A percentile compares a stretch with the other conserved stretches of the same genome.
These are phyloP conservation scores for Auricularia cornea DNA, from an alignment of 768 basidiomycete species.

Conservation along the genomic window DNA sequence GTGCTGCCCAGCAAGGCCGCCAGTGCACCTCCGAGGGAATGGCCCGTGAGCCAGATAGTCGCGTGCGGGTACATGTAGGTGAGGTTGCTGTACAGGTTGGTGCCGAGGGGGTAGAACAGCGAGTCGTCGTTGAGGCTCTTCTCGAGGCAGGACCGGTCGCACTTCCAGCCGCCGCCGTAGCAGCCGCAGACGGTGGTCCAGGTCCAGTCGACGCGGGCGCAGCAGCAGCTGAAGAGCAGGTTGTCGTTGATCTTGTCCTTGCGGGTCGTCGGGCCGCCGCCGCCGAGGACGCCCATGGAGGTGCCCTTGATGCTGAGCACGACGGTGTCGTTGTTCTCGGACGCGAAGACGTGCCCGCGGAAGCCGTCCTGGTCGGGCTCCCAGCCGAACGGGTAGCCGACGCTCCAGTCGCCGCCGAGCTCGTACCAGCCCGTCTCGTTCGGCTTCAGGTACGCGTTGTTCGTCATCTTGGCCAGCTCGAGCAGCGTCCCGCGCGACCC, in stretches of 20 bases:
- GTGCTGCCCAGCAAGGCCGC: constrained; percentile 79
- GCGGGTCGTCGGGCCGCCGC: constrained; percentile 71
- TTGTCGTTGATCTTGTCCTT: constrained; percentile 97
- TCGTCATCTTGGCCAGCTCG: constrained; percentile 81
- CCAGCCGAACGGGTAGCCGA: constrained; percentile 76
- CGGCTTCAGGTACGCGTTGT: constrained; percentile 63
- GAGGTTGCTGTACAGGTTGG: constrained; percentile 86
- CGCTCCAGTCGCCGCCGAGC: constrained; percentile 52
- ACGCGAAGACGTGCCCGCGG: constrained; percentile 87
- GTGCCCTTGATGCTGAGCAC: constrained; percentile 92
- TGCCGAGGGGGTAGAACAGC: constrained; percentile 80
- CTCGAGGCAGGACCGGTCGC: constrained; percentile 77
- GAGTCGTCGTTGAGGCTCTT: constrained; percentile 68
- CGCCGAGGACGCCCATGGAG: constrained; percentile 57
- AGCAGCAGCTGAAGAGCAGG: constrained; percentile 93
- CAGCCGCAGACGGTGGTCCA: constrained; percentile 93
- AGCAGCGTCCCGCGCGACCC: constrained; percentile 62
- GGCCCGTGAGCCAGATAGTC: constrained; percentile 80
- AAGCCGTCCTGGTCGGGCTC: constrained; percentile 82
- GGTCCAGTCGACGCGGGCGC: constrained; percentile 87
- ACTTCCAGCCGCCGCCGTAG: constrained; percentile 63
- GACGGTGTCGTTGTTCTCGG: constrained; percentile 71
- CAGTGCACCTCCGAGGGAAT: constrained; percentile 44
- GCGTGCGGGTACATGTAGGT: constrained; percentile 84
- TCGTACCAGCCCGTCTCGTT: constrained; percentile 61